Evolutionary conservation across 176 grass and related monocot genomes (phyloP).

Genomic region (Pharus latifolius): DNA sequence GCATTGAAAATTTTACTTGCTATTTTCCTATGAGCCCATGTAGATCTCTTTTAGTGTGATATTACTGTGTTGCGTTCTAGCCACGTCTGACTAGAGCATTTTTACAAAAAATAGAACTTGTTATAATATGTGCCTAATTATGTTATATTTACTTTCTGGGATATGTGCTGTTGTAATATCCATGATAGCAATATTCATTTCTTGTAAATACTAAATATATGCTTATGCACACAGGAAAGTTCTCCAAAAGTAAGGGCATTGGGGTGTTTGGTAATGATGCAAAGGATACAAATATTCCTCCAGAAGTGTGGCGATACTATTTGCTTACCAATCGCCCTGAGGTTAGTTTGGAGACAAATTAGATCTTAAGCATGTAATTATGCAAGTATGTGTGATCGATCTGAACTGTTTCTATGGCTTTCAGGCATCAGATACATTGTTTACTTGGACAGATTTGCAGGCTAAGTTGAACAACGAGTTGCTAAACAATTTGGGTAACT

Average conservation of each 20-base stretch:
- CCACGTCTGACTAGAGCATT: no score
- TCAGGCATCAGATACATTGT: conserved; percentile 74
- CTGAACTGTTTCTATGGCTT: conserved; percentile 12
- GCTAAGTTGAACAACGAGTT: conserved; percentile 65
- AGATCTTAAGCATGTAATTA: neutral
- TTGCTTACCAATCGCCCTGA: conserved; percentile 65
- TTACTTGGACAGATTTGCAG: conserved; percentile 70
- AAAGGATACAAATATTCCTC: conserved; percentile 66
- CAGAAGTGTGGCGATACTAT: conserved; percentile 79
- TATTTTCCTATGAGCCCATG: neutral
- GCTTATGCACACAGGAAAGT: conserved; percentile 43
- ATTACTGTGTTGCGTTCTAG: no score
- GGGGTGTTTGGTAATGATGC: conserved; percentile 82
- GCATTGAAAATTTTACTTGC: neutral
- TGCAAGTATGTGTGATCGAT: neutral
- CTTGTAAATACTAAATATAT: no score
- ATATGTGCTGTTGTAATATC: no score
- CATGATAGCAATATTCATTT: no score
- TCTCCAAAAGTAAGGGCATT: conserved; percentile 64
- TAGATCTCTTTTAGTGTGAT: neutral
- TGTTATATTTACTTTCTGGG: no score
- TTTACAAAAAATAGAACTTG: no score
- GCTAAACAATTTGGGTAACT: conserved; percentile 70
- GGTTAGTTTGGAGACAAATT: conserved; percentile 21
- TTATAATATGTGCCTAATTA: no score